phyloP scores from a whole-genome alignment of 2,329 filamentous ascomycete species.

The Neoarthrinium moseri region DNA sequence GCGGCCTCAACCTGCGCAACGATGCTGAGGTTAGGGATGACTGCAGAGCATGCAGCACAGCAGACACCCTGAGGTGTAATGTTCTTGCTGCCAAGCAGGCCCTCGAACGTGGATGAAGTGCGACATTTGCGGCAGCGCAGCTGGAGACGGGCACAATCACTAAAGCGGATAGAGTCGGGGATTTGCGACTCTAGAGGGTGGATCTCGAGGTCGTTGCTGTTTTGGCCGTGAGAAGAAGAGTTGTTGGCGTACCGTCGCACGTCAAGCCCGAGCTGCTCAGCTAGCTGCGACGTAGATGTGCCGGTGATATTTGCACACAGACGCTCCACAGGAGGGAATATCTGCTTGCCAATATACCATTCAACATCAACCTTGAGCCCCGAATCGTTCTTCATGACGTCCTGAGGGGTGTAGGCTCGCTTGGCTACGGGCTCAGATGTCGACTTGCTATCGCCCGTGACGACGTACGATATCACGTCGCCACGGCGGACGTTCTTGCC shows the following conservation, averaged over 20 bases:
- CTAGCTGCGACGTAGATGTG: constrained; percentile 85
- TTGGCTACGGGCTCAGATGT: constrained; percentile 78
- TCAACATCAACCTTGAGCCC: constrained; percentile 87
- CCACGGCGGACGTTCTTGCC: constrained; percentile 89
- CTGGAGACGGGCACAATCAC: constrained; percentile 71
- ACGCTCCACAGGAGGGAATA: constrained; percentile 95
- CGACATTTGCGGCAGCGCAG: constrained; percentile 84
- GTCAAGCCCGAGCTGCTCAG: constrained; percentile 91
- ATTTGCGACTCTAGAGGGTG: constrained; percentile 93
- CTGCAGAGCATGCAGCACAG: constrained; percentile 67
- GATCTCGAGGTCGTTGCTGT: constrained; percentile 65
- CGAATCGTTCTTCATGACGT: constrained; percentile 75
- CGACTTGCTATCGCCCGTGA: constrained; percentile 70
- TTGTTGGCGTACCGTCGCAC: constrained; percentile 80
- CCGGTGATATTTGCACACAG: constrained; percentile 94
- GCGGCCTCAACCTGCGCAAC: constrained; percentile 86
- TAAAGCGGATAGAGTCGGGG: constrained; percentile 86
- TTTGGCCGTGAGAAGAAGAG: constrained; percentile 35
- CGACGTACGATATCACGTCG: constrained; percentile 94
- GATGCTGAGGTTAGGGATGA: constrained; percentile 69
- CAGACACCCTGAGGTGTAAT: constrained; percentile 64
- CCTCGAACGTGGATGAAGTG: constrained; percentile 70
- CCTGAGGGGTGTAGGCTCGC: constrained; percentile 82
- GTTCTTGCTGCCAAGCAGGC: constrained; percentile 47
- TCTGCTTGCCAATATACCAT: constrained; percentile 97